Percentiles rank a stretch among this genome's conserved stretches.
These are phyloP conservation scores for Lenzites betulinus DNA, from an alignment of 768 basidiomycete genomes.

Conservation along the genomic window DNA sequence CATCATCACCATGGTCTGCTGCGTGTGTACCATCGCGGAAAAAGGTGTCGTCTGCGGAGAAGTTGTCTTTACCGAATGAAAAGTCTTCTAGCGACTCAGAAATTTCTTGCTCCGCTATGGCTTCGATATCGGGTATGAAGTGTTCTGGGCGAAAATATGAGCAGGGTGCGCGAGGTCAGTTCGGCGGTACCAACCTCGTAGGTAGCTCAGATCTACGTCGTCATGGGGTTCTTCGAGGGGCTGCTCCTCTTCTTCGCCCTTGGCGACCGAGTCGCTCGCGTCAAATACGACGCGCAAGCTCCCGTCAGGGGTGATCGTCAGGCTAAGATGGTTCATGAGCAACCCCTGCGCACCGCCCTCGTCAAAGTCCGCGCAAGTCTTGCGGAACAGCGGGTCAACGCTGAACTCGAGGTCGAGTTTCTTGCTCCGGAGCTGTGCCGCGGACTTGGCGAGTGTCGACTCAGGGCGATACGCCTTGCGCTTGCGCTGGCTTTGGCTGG, in stretches of 20 bases:
- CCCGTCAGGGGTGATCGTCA: slow-evolving; percentile 78
- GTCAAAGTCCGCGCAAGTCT: slow-evolving; percentile 98
- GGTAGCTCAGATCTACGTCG: slow-evolving; percentile 61
- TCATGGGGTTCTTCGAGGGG: slow-evolving; percentile 68
- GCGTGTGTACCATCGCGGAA: slow-evolving; percentile 55
- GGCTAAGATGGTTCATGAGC: slow-evolving; percentile 91
- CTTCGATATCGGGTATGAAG: slow-evolving; percentile 71
- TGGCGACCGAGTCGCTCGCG: slow-evolving; percentile 87
- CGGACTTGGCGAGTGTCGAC: slow-evolving; percentile 88
- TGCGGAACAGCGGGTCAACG: slow-evolving; percentile 96
- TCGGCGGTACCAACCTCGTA: slow-evolving; percentile 51
- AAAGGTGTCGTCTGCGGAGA: slow-evolving; percentile 63
- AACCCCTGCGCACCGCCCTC: slow-evolving; percentile 96
- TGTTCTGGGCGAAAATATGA: slow-evolving; percentile 45
- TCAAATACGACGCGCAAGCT: slow-evolving; percentile 93
- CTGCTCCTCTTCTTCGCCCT: slow-evolving; percentile 71
- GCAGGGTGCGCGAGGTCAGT: background rate
- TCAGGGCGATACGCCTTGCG: slow-evolving; percentile 71
- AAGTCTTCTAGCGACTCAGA: slow-evolving; percentile 81
- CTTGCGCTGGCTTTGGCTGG: slow-evolving; percentile 54
- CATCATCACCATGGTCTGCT: slow-evolving; percentile 44
- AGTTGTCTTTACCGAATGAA: slow-evolving; percentile 73
- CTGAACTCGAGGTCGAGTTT: slow-evolving; percentile 94
- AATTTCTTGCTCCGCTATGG: slow-evolving; percentile 70
- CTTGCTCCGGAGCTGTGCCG: slow-evolving; percentile 80